phyloP scores from a whole-genome alignment of 257 asterid species.

The Henckelia pumila region DNA sequence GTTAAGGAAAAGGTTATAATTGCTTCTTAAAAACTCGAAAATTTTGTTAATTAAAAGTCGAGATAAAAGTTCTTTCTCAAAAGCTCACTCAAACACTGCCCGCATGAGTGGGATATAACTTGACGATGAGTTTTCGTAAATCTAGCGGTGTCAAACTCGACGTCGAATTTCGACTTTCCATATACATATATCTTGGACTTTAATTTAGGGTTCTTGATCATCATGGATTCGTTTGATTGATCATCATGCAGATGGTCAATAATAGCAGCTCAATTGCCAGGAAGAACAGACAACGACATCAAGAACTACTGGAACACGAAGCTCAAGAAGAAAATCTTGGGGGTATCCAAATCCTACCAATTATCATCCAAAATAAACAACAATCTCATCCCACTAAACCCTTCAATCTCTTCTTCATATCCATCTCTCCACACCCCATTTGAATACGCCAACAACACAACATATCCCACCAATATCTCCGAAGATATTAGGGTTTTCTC shows the following conservation, averaged over 20 bases:
- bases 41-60: no score
- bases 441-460: background rate
- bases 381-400: slow-evolving; percentile 20
- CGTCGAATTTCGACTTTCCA: no score
- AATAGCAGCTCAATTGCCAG: slow-evolving; percentile 77
- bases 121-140: no score
- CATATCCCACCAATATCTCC: slow-evolving; percentile 4
- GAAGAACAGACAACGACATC: slow-evolving; percentile 86
- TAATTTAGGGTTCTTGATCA: no score
- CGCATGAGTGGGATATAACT: no score
- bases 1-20: no score
- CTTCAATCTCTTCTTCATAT: slow-evolving; percentile 20
- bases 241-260: slow-evolving; percentile 54
- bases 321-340: slow-evolving; percentile 66
- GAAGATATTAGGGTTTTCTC: slow-evolving; percentile 3
- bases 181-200: no score
- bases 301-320: slow-evolving; percentile 94
- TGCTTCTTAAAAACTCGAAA: no score
- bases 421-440: slow-evolving; percentile 17
- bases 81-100: no score
- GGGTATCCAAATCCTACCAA: slow-evolving; percentile 9
- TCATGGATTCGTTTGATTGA: background rate
- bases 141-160: no score
- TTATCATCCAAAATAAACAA: background rate
- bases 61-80: no score